phyloP scores from a whole-genome alignment of 2,329 filamentous ascomycete genomes.

The Diplodia scrobiculata region DNA sequence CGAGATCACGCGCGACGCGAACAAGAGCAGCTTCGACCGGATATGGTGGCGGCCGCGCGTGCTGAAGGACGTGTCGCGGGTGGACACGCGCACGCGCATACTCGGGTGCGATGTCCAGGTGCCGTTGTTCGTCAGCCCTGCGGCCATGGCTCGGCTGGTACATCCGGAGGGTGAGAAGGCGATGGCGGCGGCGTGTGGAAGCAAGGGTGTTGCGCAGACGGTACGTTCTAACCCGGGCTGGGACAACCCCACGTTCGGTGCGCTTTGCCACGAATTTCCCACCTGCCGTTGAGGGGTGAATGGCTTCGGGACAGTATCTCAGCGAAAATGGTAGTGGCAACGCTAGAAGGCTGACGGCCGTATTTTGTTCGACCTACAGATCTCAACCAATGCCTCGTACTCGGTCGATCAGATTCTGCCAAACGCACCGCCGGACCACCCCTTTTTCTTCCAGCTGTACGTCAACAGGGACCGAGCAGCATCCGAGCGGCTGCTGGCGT shows the following conservation, averaged over 20 bases:
- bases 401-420: constrained; percentile 35
- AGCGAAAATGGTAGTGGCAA: background rate
- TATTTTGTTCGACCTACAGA: constrained; percentile 31
- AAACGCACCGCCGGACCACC: constrained; percentile 32
- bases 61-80: constrained; percentile 45
- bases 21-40: constrained; percentile 49
- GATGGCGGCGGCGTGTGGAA: constrained; percentile 38
- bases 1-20: constrained; percentile 51
- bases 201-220: constrained; percentile 38
- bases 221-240: constrained; percentile 28
- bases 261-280: background rate
- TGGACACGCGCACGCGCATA: constrained; percentile 42
- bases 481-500: constrained; percentile 53
- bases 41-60: constrained; percentile 54
- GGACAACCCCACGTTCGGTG: background rate
- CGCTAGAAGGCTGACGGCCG: background rate
- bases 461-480: constrained; percentile 59
- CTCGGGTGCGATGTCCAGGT: constrained; percentile 39
- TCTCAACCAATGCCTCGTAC: constrained; percentile 38
- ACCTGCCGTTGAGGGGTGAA: background rate
- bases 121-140: constrained; percentile 44
- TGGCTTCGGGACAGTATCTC: background rate
- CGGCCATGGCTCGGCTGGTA: constrained; percentile 44
- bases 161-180: constrained; percentile 46
- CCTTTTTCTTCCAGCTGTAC: constrained; percentile 64